Conservation (phyloP, 768 basidiomycete genomes). For the Termitomyces sp. region DNA sequence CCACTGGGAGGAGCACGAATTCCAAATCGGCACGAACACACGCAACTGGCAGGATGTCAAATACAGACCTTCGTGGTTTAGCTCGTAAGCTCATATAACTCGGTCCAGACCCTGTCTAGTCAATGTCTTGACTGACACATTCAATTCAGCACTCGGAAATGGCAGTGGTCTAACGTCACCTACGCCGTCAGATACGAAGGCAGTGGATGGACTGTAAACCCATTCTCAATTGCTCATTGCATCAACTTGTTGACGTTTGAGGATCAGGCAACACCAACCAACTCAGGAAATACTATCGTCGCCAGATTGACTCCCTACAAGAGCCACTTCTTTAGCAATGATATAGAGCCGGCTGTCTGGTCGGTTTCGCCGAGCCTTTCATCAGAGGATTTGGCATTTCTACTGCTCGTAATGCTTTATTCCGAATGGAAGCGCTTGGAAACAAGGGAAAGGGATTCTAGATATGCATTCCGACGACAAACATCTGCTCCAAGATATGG, state of each 20-base stretch:
- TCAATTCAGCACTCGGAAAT: background rate
- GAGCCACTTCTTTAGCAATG: background rate
- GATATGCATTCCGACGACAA: too few species aligned
- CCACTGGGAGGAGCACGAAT: background rate
- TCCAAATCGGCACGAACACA: background rate
- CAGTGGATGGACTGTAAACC: background rate
- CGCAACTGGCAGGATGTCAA: background rate
- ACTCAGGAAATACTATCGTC: background rate
- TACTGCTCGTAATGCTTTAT: background rate
- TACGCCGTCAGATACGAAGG: background rate
- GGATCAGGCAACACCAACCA: background rate
- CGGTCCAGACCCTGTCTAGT: background rate
- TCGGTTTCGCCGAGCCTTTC: background rate
- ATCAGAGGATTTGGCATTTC: background rate
- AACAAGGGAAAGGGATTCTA: too few species aligned
- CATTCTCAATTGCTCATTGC: too few species aligned
- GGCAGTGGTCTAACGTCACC: background rate
- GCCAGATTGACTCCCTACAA: background rate
- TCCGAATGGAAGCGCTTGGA: background rate
- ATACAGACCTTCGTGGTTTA: background rate
- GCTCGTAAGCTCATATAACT: background rate
- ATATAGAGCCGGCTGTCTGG: background rate
- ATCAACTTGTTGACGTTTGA: background rate
- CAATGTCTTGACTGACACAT: background rate
- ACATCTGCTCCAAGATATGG: too few species aligned